These are phyloP conservation scores for Nakazawaea wyomingensis DNA, from an alignment of 805 yeast genomes.

Conservation along the genomic window DNA sequence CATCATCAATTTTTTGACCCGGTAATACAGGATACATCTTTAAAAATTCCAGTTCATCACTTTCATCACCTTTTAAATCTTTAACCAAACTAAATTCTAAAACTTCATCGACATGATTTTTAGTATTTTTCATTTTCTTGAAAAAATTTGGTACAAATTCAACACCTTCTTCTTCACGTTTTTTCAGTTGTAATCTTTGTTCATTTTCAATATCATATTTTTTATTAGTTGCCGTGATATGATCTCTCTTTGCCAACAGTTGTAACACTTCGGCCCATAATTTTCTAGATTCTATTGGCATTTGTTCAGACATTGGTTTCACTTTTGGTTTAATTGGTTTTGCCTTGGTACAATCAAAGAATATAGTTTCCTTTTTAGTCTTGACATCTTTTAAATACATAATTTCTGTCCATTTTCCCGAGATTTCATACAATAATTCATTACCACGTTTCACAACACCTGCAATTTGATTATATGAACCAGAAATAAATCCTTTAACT, in stretches of 20 bases:
- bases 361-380: slow-evolving; percentile 41
- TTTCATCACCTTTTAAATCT: slow-evolving; percentile 41
- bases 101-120: slow-evolving; percentile 23
- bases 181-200: slow-evolving; percentile 73
- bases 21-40: slow-evolving; percentile 75
- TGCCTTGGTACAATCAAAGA: slow-evolving; percentile 59
- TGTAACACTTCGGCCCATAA: slow-evolving; percentile 80
- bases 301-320: slow-evolving; percentile 76
- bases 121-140: slow-evolving; percentile 36
- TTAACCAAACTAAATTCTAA: slow-evolving; percentile 67
- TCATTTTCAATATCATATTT: slow-evolving; percentile 80
- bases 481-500: slow-evolving; percentile 90
- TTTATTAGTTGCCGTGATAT: slow-evolving; percentile 79
- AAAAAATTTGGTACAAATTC: slow-evolving; percentile 81
- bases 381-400: slow-evolving; percentile 59
- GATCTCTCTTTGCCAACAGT: slow-evolving; percentile 78
- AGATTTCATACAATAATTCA: slow-evolving; percentile 55
- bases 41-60: slow-evolving; percentile 45
- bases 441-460: slow-evolving; percentile 60
- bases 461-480: slow-evolving; percentile 83
- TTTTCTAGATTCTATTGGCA: slow-evolving; percentile 71
- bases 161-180: slow-evolving; percentile 70
- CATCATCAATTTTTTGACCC: slow-evolving; percentile 64
- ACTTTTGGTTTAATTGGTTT: slow-evolving; percentile 58
- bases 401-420: slow-evolving; percentile 92